Conservation (phyloP, 495 filamentous ascomycete genomes). For the Xylaria curta region DNA sequence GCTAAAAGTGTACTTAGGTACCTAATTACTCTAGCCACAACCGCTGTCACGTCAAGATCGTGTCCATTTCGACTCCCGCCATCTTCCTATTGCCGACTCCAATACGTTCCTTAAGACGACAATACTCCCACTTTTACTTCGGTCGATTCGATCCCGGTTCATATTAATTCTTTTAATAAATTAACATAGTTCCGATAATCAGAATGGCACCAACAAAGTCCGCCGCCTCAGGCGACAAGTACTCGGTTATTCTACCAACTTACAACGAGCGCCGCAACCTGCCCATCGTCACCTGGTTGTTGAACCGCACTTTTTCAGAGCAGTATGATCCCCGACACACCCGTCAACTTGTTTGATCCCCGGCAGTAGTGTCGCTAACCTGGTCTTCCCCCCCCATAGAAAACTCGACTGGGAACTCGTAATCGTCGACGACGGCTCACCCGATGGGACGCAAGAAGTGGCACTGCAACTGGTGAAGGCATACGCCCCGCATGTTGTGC, state of each 20-base stretch:
- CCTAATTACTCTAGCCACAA: neutral
- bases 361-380: neutral
- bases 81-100: conserved; percentile 34
- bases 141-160: neutral
- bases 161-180: conserved; percentile 7
- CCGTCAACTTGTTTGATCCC: neutral
- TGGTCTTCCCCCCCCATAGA: conserved; percentile 47
- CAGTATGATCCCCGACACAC: conserved; percentile 56
- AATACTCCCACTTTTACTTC: neutral
- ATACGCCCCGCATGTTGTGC: conserved; percentile 78
- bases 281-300: conserved; percentile 92
- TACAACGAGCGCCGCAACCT: conserved; percentile 98
- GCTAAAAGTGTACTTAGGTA: neutral
- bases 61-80: conserved; percentile 36
- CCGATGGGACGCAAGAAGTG: conserved; percentile 90
- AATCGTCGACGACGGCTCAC: conserved; percentile 96
- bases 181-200: neutral
- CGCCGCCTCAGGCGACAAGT: conserved; percentile 67
- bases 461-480: conserved; percentile 86
- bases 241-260: conserved; percentile 95
- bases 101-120: conserved; percentile 30
- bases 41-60: conserved; percentile 25
- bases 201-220: conserved; percentile 47
- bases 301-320: conserved; percentile 88
- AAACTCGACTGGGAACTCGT: conserved; percentile 97